phyloP scores from a whole-genome alignment of 345 rosid genomes.

The Bruguiera parviflora region DNA sequence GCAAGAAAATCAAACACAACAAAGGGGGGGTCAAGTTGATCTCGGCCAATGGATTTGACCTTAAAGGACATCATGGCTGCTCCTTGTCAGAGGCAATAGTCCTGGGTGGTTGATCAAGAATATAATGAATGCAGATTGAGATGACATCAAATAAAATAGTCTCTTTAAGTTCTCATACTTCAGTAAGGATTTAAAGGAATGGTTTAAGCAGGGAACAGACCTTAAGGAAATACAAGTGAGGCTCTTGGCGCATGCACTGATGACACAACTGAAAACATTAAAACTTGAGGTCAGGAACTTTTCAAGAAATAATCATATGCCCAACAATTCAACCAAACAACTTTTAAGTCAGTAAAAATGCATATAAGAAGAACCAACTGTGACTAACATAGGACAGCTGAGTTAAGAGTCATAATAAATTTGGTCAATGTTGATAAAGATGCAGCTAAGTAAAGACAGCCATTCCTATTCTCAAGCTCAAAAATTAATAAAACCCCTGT shows the following conservation, averaged over 20 bases:
- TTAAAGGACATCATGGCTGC: background rate
- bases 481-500: background rate
- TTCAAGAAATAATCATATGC: conserved; percentile 1
- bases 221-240: conserved; percentile 29
- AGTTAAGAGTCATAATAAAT: background rate
- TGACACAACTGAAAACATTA: conserved; percentile 33
- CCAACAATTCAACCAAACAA: background rate
- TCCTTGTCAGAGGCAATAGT: background rate
- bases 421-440: background rate
- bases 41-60: background rate
- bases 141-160: background rate
- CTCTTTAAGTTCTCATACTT: background rate
- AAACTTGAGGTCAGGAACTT: conserved; percentile 17
- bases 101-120: background rate
- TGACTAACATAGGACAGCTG: background rate
- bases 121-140: background rate
- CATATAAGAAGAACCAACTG: background rate
- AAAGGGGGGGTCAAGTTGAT: background rate
- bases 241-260: conserved; percentile 28
- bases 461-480: background rate
- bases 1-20: background rate
- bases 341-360: background rate
- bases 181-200: conserved; percentile 7
- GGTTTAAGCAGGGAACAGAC: conserved; percentile 21
- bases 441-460: background rate